Conservation (phyloP, 495 filamentous ascomycete species). For the Hypomontagnella monticulosa region DNA sequence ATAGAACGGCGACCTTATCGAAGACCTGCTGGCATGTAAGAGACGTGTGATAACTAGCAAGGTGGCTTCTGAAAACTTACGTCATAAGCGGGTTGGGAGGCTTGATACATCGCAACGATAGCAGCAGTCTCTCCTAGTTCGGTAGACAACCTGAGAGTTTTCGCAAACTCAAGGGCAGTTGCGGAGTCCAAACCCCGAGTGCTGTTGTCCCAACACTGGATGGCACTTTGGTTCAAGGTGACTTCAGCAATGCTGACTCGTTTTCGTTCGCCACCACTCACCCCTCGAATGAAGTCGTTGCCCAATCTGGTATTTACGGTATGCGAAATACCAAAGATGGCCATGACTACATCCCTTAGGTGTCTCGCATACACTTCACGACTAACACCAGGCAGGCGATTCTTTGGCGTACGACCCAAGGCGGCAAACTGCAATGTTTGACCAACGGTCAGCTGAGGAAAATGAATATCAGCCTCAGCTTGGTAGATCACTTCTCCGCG, state of each 20-base stretch:
- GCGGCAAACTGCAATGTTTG: conserved; percentile 73
- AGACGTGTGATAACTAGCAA: not conserved
- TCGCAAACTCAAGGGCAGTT: conserved; percentile 60
- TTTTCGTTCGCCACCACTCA: conserved; percentile 67
- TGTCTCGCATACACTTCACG: conserved; percentile 70
- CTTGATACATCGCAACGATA: conserved; percentile 78
- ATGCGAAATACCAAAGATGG: conserved; percentile 72
- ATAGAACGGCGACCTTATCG: conserved; percentile 69
- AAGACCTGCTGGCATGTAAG: conserved; percentile 51
- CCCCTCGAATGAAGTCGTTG: conserved; percentile 79
- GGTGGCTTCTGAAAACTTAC: conserved; percentile 21
- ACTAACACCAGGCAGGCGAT: conserved; percentile 68
- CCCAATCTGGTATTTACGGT: conserved; percentile 80
- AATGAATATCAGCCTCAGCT: conserved; percentile 70
- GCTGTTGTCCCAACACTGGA: conserved; percentile 63
- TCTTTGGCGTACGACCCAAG: conserved; percentile 73
- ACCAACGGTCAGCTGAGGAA: conserved; percentile 72
- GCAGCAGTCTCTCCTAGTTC: conserved; percentile 64
- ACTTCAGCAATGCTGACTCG: conserved; percentile 65
- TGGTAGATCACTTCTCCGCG: conserved; percentile 73
- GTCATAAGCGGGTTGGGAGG: conserved; percentile 74
- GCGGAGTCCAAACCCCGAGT: conserved; percentile 64
- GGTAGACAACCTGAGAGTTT: conserved; percentile 62
- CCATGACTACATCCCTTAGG: conserved; percentile 75
- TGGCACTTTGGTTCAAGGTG: conserved; percentile 55